These are phyloP conservation scores for Stropharia rugosoannulata DNA, from an alignment of 768 basidiomycete genomes.

Conservation along the genomic window DNA sequence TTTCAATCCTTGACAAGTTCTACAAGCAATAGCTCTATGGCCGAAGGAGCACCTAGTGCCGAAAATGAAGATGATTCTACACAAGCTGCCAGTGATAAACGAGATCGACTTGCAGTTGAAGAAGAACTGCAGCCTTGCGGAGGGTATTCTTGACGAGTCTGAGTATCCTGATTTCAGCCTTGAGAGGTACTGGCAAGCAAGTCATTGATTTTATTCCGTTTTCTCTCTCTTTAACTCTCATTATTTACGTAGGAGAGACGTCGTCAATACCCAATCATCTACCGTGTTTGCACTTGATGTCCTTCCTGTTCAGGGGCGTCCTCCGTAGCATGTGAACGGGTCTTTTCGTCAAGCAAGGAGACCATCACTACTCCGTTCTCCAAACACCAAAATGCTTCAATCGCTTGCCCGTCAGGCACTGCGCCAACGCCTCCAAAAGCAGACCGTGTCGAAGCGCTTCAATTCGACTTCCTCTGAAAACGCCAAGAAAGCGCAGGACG, in stretches of 20 bases:
- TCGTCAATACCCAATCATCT: too few relatives aligned
- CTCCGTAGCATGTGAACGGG: too few relatives aligned
- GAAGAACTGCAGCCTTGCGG: not conserved
- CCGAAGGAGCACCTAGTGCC: too few relatives aligned
- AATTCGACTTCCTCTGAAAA: slow-evolving; percentile 44
- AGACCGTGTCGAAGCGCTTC: slow-evolving; percentile 34
- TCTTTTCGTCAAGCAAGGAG: too few relatives aligned
- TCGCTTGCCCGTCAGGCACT: slow-evolving; percentile 28
- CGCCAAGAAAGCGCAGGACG: slow-evolving; percentile 71
- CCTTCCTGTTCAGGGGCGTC: too few relatives aligned
- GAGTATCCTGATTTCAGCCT: not conserved
- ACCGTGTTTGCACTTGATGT: too few relatives aligned
- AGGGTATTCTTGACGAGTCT: not conserved
- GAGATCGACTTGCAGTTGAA: not conserved
- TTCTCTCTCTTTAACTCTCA: too few relatives aligned
- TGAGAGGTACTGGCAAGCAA: not conserved
- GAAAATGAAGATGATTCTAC: not conserved
- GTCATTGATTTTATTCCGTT: not conserved
- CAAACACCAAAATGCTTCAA: slow-evolving; percentile 22
- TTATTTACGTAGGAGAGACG: too few relatives aligned
- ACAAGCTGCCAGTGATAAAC: not conserved
- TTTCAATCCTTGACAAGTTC: too few relatives aligned
- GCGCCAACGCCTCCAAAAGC: slow-evolving; percentile 17
- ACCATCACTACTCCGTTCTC: slow-evolving; percentile 11
- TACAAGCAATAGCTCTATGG: too few relatives aligned